Percentiles rank a stretch among this genome's conserved stretches.
phyloP scores from a whole-genome alignment of 2,329 filamentous ascomycete genomes.

The Colletotrichum horii region DNA sequence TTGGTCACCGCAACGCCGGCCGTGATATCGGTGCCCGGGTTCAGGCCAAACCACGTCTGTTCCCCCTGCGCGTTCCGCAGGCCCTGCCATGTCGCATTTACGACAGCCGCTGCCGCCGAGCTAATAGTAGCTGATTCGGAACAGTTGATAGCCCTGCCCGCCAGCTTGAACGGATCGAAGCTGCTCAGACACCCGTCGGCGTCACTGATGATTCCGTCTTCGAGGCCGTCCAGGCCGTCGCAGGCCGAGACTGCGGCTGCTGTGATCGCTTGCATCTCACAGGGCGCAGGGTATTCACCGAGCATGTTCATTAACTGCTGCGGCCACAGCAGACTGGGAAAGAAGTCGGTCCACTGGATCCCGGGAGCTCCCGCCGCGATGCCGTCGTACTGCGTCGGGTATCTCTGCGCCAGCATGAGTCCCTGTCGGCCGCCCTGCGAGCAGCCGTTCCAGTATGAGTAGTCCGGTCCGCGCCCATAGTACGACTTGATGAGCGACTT shows the following conservation, averaged over 20 bases:
- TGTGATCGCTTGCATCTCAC: constrained; percentile 34
- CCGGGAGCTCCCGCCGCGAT: constrained; percentile 53
- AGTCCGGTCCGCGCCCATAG: constrained; percentile 48
- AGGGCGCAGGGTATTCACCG: background rate
- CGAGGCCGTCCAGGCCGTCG: constrained; percentile 51
- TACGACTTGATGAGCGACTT: constrained; percentile 53
- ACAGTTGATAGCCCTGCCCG: background rate
- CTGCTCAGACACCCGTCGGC: background rate
- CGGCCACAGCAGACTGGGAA: constrained; percentile 12
- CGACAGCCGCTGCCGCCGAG: constrained; percentile 16
- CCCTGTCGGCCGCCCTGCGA: constrained; percentile 63
- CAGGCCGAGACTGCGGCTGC: constrained; percentile 49
- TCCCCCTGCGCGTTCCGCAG: background rate
- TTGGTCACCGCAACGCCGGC: background rate
- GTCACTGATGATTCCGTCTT: constrained; percentile 50
- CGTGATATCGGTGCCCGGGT: constrained; percentile 17
- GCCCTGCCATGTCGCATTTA: constrained; percentile 24
- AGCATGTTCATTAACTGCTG: constrained; percentile 2
- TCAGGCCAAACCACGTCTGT: constrained; percentile 6
- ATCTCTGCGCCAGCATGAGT: constrained; percentile 54
- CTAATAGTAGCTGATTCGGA: background rate
- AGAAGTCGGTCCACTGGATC: constrained; percentile 27
- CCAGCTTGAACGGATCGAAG: constrained; percentile 12
- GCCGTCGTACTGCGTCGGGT: constrained; percentile 59
- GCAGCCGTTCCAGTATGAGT: constrained; percentile 57